Evolutionary conservation across 495 filamentous ascomycete genomes (phyloP), one percentile per base, ranked within the genome.

Genomic region (Aspergillus bridgeri): DNA sequence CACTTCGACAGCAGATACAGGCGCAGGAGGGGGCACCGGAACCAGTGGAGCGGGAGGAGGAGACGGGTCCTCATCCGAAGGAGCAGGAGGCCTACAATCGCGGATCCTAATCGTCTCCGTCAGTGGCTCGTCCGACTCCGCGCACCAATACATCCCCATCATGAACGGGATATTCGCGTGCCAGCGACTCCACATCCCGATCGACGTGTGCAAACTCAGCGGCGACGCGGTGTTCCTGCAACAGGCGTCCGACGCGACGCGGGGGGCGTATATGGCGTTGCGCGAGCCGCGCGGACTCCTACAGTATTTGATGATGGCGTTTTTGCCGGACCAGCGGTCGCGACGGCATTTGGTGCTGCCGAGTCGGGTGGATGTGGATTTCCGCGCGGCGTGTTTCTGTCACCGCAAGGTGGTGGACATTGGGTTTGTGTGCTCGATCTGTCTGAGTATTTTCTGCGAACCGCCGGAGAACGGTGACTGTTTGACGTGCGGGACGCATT

Each of bases 151-250:
- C 75, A 97, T 98, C 55, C 89, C 93, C 2, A 89, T 96, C 48
- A 98, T 98, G 92, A 98, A 98, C 76, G 81, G 85, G 61, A 96
- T 97, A 43, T 98, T 98, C 72, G 95, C 94, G 9, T 92, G 92
- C 58, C 91, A 81, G 62, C 87, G 92, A 53, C 77, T 90, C 51
- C 80, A 80, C 59, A 90, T 98, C 58, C 89, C 94, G 15, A 89
- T 98, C 68, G 93, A 97, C 69, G 89, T 96, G 27, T 83, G 91
- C 56, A 88, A 95, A 56, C 79, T 98, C 9, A 83, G 89, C 45
- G 91, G 90, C 6, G 87, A 90, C 62, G 87, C 87, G 5, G 91
- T 94, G n/a, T 96, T 98, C 67, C 76, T 98, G 19, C 91, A 98
- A 63, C 94, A 98, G 71, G 94, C 93, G 9, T 86, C 84, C 42